phyloP scores from a whole-genome alignment of 306 rosid genomes.

The Arachis hypogaea region DNA sequence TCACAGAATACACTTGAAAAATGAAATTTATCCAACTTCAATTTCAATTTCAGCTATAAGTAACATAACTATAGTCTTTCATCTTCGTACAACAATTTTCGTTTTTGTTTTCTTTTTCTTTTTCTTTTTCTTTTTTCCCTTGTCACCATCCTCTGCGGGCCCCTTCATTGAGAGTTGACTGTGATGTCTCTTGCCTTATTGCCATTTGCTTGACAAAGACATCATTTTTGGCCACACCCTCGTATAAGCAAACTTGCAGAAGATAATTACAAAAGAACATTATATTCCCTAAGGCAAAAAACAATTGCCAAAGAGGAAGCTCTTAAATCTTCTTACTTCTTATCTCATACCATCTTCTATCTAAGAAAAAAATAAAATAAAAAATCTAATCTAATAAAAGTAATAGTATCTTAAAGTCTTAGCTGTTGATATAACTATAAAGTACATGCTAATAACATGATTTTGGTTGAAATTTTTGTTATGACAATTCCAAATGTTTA shows the following conservation, averaged over 20 bases:
- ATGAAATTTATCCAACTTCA: not conserved
- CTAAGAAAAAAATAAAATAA: too few relatives aligned
- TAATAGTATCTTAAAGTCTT: too few relatives aligned
- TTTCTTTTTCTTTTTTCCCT: not conserved
- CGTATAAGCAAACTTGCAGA: slow-evolving; percentile 20
- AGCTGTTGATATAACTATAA: too few relatives aligned
- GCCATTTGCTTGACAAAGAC: slow-evolving; percentile 21
- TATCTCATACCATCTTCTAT: not conserved
- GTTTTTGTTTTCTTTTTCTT: too few relatives aligned
- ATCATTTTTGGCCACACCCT: slow-evolving; percentile 13
- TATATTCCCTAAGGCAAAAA: not conserved
- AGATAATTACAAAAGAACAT: not conserved
- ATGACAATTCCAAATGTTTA: too few relatives aligned
- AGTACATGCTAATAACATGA: too few relatives aligned
- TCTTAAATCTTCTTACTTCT: not conserved
- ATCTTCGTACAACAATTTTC: not conserved
- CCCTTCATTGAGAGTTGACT: not conserved
- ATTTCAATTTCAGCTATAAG: slow-evolving; percentile 7
- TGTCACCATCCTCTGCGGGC: not conserved
- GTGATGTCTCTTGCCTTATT: slow-evolving; percentile 1
- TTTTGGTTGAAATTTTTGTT: too few relatives aligned
- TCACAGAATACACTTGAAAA: not conserved
- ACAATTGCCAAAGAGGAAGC: not conserved
- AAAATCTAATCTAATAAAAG: too few relatives aligned
- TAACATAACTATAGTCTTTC: not conserved